Percentiles rank a stretch among this genome's conserved stretches.
Evolutionary conservation across 306 rosid species (phyloP).

Genomic region (Fagus sylvatica): DNA sequence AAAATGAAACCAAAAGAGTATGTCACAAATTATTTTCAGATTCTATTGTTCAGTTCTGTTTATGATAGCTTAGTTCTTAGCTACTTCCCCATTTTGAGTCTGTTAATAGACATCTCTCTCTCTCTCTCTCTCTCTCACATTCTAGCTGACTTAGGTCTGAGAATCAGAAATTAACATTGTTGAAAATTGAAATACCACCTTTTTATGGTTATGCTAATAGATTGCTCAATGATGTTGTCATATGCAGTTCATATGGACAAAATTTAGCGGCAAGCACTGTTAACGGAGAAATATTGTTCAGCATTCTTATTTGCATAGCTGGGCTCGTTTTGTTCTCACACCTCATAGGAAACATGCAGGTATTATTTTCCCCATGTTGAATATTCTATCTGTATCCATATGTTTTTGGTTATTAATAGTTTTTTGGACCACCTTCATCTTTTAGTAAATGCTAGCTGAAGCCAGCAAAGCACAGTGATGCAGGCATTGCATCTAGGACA

Average conservation of each 20-base stretch:
- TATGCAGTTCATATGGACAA: conserved; percentile 83
- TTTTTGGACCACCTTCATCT: not conserved
- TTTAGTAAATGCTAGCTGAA: not conserved
- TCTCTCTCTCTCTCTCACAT: no score
- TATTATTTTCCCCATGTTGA: conserved; percentile 20
- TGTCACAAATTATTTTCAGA: not conserved
- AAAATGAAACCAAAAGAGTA: not conserved
- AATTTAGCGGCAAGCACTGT: conserved; percentile 48
- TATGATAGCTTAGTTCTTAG: not conserved
- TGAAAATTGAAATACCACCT: not conserved
- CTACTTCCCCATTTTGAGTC: not conserved
- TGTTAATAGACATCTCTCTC: not conserved
- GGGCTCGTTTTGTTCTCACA: conserved; percentile 85
- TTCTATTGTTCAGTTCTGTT: not conserved
- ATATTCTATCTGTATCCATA: not conserved
- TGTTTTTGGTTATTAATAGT: not conserved
- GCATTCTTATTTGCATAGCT: conserved; percentile 58
- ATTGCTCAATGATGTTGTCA: not conserved
- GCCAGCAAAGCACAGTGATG: not conserved
- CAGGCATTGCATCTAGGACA: not conserved
- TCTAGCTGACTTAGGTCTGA: not conserved
- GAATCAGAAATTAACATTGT: not conserved
- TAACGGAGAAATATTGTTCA: conserved; percentile 55
- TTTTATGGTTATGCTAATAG: conserved; percentile 1
- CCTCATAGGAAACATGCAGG: conserved; percentile 95